Evolutionary conservation across 2,329 filamentous ascomycete species (phyloP).

Genomic region (Neofusicoccum umdonicola): DNA sequence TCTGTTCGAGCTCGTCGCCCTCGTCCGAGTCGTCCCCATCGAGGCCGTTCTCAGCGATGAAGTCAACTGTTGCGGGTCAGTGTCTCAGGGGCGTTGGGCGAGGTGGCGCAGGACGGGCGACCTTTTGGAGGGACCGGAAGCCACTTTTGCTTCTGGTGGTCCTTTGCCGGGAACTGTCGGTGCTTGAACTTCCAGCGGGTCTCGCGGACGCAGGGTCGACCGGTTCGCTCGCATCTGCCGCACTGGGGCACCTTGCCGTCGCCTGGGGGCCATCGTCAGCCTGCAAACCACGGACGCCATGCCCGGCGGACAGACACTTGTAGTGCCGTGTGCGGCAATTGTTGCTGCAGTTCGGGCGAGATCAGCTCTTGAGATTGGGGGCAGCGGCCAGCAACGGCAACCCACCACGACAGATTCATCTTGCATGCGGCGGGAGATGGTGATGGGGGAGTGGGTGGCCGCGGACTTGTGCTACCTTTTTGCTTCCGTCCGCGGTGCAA

Average conservation of each 20-base stretch:
- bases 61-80: slow-evolving; percentile 30
- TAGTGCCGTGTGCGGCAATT: slow-evolving; percentile 39
- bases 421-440: background rate
- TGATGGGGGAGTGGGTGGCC: background rate
- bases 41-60: slow-evolving; percentile 35
- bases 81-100: slow-evolving; percentile 2
- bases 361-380: slow-evolving; percentile 19
- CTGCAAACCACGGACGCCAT: background rate
- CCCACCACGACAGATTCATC: slow-evolving; percentile 9
- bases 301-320: slow-evolving; percentile 28
- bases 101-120: slow-evolving; percentile 9
- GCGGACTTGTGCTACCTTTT: background rate
- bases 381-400: background rate
- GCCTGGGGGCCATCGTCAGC: slow-evolving; percentile 23
- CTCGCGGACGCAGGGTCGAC: slow-evolving; percentile 35
- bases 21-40: slow-evolving; percentile 32
- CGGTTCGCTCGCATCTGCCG: slow-evolving; percentile 32
- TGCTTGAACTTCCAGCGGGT: slow-evolving; percentile 35
- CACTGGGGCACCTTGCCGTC: slow-evolving; percentile 36
- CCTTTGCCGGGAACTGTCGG: slow-evolving; percentile 32
- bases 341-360: slow-evolving; percentile 30
- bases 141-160: slow-evolving; percentile 34
- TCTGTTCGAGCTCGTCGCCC: slow-evolving; percentile 9
- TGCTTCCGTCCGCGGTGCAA: slow-evolving; percentile 2
- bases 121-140: slow-evolving; percentile 35